Evolutionary conservation across 2,329 filamentous ascomycete species (phyloP), one percentile per base, ranked within the genome.

Genomic region (Verticillium nonalfalfae): DNA sequence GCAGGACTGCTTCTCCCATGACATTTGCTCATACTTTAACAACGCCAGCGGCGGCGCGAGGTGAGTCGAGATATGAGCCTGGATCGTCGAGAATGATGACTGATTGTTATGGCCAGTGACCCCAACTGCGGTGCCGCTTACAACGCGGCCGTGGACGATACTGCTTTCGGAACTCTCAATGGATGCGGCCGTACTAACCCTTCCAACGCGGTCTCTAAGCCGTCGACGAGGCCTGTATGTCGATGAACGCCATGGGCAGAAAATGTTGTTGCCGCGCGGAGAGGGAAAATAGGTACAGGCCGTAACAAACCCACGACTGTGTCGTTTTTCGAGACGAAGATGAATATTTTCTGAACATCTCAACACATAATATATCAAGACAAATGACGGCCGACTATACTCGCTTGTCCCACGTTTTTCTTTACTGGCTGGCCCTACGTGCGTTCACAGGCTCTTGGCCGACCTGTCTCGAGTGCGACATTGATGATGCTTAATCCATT

Each of bases 1-100:
- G 0, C 79, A 81, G 63, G 77, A 82, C 58, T 82, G 80, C 66
- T 81, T 79, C 64, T 77, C 75, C 0, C 80, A 82, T 60, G 80
- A 82, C 57, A 75, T 82, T 13, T 82, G 80, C 67, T 81, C 78
- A 4, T 82, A 78, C 64, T 82, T 82, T 62, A 76, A 81, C 35
- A 76, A 76, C 58, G 78, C 79, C 1, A 76, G 70, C n/a, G 77
- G 78, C 7, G 79, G 79, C 2, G 70, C 77, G 0, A 78, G 74
- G 79, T 79, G 67, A 63, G 68, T 59, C 10, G 3, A 3, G 21
- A 11, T 11, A 9, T 26, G 15, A 9, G 11, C 3, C 13, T 14
- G 11, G 11, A 2, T 10, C n/a, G 2, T 4, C 18, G 45, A 26
- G 14, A 5, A 26, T 18, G 4, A 52, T 11, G 10, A 11, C 45